These are phyloP conservation scores for Solanum chmielewskii DNA, from an alignment of 257 asterid species.

Conservation along the genomic window DNA sequence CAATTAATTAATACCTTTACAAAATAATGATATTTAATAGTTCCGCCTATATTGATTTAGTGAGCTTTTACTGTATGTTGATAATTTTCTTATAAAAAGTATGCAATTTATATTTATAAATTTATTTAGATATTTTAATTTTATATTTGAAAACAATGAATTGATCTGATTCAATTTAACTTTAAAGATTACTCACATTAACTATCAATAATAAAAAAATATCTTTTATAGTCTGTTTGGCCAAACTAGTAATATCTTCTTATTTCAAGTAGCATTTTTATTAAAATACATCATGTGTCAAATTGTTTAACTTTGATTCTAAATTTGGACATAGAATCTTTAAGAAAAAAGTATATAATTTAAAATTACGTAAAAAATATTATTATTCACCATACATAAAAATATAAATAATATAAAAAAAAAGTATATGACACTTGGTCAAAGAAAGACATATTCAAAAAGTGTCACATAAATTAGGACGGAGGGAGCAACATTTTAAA, in stretches of 20 bases:
- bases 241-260: background rate
- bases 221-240: background rate
- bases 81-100: background rate
- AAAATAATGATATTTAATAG: no score
- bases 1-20: no score
- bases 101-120: background rate
- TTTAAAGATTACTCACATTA: background rate
- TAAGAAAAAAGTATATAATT: no score
- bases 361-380: fast-evolving
- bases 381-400: no score
- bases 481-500: background rate
- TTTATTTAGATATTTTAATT: background rate
- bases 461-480: background rate
- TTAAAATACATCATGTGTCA: background rate
- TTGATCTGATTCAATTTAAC: background rate
- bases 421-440: no score
- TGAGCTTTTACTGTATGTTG: background rate
- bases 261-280: no score
- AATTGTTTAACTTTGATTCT: no score
- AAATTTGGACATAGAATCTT: background rate
- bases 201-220: background rate
- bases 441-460: no score
- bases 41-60: no score
- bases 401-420: no score
- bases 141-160: background rate